These are phyloP conservation scores for Puya raimondii DNA, from an alignment of 176 grass and related monocot genomes.

Conservation along the genomic window DNA sequence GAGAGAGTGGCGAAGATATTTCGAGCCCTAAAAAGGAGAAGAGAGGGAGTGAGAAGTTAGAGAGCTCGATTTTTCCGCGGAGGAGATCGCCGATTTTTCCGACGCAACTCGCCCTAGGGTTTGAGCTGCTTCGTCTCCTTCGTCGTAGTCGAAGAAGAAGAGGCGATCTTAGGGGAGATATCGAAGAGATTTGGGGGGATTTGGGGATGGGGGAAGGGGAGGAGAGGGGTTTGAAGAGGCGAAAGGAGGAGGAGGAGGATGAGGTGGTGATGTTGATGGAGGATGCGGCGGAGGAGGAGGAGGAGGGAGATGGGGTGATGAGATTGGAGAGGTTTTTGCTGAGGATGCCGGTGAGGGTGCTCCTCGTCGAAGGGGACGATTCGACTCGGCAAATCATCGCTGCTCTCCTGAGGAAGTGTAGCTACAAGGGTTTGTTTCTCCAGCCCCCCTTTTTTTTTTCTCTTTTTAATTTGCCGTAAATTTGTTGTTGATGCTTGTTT, in stretches of 20 bases:
- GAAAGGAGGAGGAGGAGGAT: not conserved
- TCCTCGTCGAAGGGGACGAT: conserved; percentile 95
- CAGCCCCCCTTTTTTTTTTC: no score
- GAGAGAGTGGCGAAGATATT: conserved; percentile 1
- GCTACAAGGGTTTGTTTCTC: conserved; percentile 65
- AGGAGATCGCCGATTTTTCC: no score
- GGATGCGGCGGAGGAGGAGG: conserved; percentile 18
- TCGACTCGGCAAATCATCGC: conserved; percentile 95
- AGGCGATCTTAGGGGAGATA: not conserved
- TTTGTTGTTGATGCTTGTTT: not conserved
- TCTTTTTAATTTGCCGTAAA: no score
- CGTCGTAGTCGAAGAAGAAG: not conserved
- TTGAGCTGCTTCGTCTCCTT: not conserved
- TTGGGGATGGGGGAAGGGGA: conserved; percentile 1
- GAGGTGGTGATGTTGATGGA: conserved; percentile 14
- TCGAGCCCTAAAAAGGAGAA: not conserved
- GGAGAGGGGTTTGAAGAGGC: conserved; percentile 10
- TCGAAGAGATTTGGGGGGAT: not conserved
- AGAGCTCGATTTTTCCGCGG: no score
- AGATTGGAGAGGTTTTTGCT: conserved; percentile 50
- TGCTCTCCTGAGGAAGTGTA: conserved; percentile 86
- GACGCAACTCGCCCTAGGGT: no score
- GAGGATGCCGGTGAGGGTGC: conserved; percentile 76
- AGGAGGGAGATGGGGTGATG: conserved; percentile 3
- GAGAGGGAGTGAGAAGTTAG: not conserved